Evolutionary conservation across 495 filamentous ascomycete genomes (phyloP).

Genomic region (Penicillium steckii): DNA sequence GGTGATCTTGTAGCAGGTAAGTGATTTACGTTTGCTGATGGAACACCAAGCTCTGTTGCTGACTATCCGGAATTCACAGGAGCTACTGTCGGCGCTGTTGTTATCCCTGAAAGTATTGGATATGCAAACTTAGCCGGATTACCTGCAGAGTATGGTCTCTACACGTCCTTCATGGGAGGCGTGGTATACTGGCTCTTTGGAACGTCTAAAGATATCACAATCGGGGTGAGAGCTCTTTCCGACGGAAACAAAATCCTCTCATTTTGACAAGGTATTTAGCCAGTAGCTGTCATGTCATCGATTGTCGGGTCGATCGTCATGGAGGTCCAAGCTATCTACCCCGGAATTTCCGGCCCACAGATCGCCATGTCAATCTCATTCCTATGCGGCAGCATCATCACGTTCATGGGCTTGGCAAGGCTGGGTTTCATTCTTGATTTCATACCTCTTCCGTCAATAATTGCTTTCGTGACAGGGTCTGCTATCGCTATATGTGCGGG

Average conservation of each 20-base stretch:
- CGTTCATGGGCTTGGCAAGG: slow-evolving; percentile 74
- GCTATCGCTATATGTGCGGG: slow-evolving; percentile 87
- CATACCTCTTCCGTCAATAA: slow-evolving; percentile 86
- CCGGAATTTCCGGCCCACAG: slow-evolving; percentile 56
- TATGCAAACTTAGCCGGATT: slow-evolving; percentile 86
- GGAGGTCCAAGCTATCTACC: slow-evolving; percentile 52
- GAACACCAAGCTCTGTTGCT: too few species aligned
- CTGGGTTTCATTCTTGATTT: slow-evolving; percentile 96
- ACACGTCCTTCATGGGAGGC: slow-evolving; percentile 97
- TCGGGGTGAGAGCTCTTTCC: slow-evolving; percentile 60
- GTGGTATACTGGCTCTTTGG: slow-evolving; percentile 98
- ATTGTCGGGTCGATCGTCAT: slow-evolving; percentile 77
- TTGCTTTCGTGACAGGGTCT: slow-evolving; percentile 97
- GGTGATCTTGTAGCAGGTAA: too few species aligned
- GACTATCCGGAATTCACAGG: too few species aligned
- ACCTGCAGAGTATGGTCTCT: slow-evolving; percentile 80
- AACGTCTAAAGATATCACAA: slow-evolving; percentile 98
- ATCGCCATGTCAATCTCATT: slow-evolving; percentile 81
- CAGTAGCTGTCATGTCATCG: slow-evolving; percentile 94
- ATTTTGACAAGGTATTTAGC: slow-evolving; percentile 48
- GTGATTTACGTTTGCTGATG: too few species aligned
- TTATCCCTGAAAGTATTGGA: slow-evolving; percentile 96
- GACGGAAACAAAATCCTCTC: slow-evolving; percentile 26
- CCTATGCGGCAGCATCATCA: slow-evolving; percentile 77
- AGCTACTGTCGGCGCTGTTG: slow-evolving; percentile 91